phyloP scores from a whole-genome alignment of 805 yeast genomes.

The Teunomyces cretensis region DNA sequence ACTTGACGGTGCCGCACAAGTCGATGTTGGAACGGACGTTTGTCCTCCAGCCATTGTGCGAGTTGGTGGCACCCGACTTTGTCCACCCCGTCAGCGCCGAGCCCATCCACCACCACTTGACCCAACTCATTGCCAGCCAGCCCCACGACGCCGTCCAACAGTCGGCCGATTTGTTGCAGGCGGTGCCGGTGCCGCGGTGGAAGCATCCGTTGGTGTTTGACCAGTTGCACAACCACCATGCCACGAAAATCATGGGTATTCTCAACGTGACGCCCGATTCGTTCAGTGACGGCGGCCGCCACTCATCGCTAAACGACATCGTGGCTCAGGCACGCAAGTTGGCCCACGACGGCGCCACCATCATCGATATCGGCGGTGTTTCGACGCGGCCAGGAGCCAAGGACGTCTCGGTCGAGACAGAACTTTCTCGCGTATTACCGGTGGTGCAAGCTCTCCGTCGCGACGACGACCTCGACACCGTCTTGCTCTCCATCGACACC shows the following conservation, averaged over 20 bases:
- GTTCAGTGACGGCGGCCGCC: slow-evolving; percentile 83
- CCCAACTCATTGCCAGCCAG: slow-evolving; percentile 40
- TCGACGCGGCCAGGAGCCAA: slow-evolving; percentile 86
- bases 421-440: slow-evolving; percentile 68
- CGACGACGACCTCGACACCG: slow-evolving; percentile 34
- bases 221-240: slow-evolving; percentile 38
- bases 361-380: slow-evolving; percentile 92
- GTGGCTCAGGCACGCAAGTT: slow-evolving; percentile 48
- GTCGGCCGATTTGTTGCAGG: slow-evolving; percentile 48
- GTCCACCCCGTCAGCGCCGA: slow-evolving; percentile 87
- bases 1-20: slow-evolving; percentile 79
- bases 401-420: slow-evolving; percentile 64
- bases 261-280: slow-evolving; percentile 92
- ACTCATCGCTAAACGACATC: slow-evolving; percentile 37
- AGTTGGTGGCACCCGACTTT: slow-evolving; percentile 62
- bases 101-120: slow-evolving; percentile 67
- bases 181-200: slow-evolving; percentile 46
- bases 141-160: slow-evolving; percentile 48
- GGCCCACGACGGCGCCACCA: slow-evolving; percentile 61
- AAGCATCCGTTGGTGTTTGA: slow-evolving; percentile 40
- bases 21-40: slow-evolving; percentile 87
- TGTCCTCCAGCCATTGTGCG: slow-evolving; percentile 87
- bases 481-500: slow-evolving; percentile 82
- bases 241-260: slow-evolving; percentile 83
- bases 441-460: slow-evolving; percentile 61